These are phyloP conservation scores for Tuber microsphaerosporum DNA, from an alignment of 495 filamentous ascomycete species.

Conservation along the genomic window DNA sequence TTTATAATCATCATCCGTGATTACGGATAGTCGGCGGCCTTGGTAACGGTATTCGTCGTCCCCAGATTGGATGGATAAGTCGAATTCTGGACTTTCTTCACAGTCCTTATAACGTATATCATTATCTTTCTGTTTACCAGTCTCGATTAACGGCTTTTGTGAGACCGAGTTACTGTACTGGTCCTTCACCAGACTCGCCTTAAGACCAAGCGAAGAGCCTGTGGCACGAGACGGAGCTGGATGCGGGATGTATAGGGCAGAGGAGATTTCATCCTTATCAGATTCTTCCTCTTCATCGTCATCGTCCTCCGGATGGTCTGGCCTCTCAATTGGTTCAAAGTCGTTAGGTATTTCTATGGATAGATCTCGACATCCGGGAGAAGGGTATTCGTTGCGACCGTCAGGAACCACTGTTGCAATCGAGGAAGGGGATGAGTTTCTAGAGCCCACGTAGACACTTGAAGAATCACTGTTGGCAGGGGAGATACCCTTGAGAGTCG, in stretches of 20 bases:
- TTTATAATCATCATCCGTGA: slow-evolving; percentile 39
- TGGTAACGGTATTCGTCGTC: slow-evolving; percentile 40
- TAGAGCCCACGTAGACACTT: slow-evolving; percentile 4
- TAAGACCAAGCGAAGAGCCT: slow-evolving; percentile 43
- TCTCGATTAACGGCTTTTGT: slow-evolving; percentile 41
- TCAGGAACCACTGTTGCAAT: slow-evolving; percentile 43
- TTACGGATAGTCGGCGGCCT: slow-evolving; percentile 18
- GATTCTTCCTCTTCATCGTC: slow-evolving; percentile 71
- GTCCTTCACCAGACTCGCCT: slow-evolving; percentile 29
- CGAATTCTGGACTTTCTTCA: slow-evolving; percentile 27
- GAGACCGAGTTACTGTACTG: slow-evolving; percentile 36
- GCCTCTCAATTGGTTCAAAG: slow-evolving; percentile 37
- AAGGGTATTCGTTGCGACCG: slow-evolving; percentile 16
- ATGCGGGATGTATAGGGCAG: slow-evolving; percentile 88
- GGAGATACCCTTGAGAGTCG: slow-evolving; percentile 23
- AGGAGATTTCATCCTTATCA: slow-evolving; percentile 87
- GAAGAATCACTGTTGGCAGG: slow-evolving; percentile 16
- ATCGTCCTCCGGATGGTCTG: slow-evolving; percentile 42
- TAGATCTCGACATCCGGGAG: slow-evolving; percentile 12
- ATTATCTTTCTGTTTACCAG: slow-evolving; percentile 38
- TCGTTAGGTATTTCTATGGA: slow-evolving; percentile 38
- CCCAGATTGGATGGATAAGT: slow-evolving; percentile 38
- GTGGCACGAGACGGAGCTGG: slow-evolving; percentile 51
- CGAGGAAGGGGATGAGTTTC: slow-evolving; percentile 8
- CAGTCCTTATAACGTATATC: slow-evolving; percentile 39